Evolutionary conservation across 1,284 basidiomycete species (phyloP).

Genomic region (Ustilago hordei): DNA sequence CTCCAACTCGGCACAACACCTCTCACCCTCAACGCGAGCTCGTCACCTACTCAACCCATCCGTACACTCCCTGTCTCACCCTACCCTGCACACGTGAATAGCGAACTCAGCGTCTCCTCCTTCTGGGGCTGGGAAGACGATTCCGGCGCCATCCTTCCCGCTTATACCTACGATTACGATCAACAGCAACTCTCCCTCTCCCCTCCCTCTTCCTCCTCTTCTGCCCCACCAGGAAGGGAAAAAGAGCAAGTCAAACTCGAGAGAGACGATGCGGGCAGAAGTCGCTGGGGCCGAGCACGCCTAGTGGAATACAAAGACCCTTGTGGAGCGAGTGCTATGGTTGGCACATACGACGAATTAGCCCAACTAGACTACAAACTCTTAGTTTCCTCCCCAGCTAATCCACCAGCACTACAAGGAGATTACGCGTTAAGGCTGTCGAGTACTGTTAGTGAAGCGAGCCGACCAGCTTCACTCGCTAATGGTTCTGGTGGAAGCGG

Average conservation of each 20-base stretch:
- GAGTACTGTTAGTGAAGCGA: slow-evolving; percentile 22
- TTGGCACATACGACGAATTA: slow-evolving; percentile 78
- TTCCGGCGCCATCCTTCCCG: slow-evolving; percentile 51
- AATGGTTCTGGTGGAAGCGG: neutral
- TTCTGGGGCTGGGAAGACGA: slow-evolving; percentile 72
- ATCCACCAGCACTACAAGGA: slow-evolving; percentile 50
- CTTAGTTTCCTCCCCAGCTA: slow-evolving; percentile 46
- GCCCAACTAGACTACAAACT: slow-evolving; percentile 73
- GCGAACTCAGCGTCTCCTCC: slow-evolving; percentile 75
- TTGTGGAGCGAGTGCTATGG: slow-evolving; percentile 55
- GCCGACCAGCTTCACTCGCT: slow-evolving; percentile 1
- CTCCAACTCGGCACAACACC: slow-evolving; percentile 54
- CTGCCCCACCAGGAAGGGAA: slow-evolving; percentile 41
- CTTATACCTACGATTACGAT: slow-evolving; percentile 35
- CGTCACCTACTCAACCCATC: slow-evolving; percentile 26
- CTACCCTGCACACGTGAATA: slow-evolving; percentile 75
- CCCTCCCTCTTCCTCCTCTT: neutral
- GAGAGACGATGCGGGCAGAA: slow-evolving; percentile 51
- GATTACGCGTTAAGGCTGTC: slow-evolving; percentile 35
- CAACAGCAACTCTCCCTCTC: slow-evolving; percentile 17
- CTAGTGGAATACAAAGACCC: slow-evolving; percentile 66
- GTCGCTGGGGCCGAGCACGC: slow-evolving; percentile 62
- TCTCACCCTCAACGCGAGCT: slow-evolving; percentile 30
- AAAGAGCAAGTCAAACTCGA: slow-evolving; percentile 49
- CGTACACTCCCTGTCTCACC: slow-evolving; percentile 77